phyloP scores from a whole-genome alignment of 1,284 basidiomycete genomes.

The Coniferiporia sulphurascens region DNA sequence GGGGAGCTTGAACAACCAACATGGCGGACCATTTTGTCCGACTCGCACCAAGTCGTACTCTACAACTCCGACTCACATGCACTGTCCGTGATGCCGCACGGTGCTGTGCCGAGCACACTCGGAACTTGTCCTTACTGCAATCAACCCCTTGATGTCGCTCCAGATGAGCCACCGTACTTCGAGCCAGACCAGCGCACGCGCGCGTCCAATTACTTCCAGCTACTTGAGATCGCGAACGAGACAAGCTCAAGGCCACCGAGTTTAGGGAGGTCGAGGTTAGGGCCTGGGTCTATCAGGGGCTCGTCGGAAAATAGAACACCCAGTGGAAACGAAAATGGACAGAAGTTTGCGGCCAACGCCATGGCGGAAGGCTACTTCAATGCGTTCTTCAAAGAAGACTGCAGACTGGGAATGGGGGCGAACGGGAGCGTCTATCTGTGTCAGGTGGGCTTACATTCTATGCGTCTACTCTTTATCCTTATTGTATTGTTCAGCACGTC shows the following conservation, averaged over 20 bases:
- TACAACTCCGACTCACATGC: slow-evolving; percentile 85
- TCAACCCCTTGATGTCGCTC: slow-evolving; percentile 38
- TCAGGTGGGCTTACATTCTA: slow-evolving; percentile 47
- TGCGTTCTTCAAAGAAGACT: slow-evolving; percentile 86
- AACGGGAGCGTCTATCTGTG: slow-evolving; percentile 87
- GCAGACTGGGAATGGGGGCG: slow-evolving; percentile 85
- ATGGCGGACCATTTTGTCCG: too few species aligned
- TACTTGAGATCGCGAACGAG: slow-evolving; percentile 68
- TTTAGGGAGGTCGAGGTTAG: slow-evolving; percentile 25
- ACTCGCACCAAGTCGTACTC: too few species aligned
- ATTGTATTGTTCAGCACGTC: slow-evolving; percentile 52
- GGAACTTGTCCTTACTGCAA: slow-evolving; percentile 69
- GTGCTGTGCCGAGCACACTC: slow-evolving; percentile 25
- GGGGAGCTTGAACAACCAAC: too few species aligned
- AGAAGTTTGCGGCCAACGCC: slow-evolving; percentile 51
- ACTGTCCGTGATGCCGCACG: slow-evolving; percentile 55
- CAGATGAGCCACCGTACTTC: slow-evolving; percentile 19
- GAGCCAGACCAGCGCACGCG: slow-evolving; percentile 36
- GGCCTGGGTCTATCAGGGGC: slow-evolving; percentile 3
- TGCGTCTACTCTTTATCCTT: slow-evolving; percentile 7
- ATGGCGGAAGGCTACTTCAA: slow-evolving; percentile 86
- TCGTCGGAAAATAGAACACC: slow-evolving; percentile 11
- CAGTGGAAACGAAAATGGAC: slow-evolving; percentile 20
- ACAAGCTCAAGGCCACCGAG: slow-evolving; percentile 53
- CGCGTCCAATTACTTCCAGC: slow-evolving; percentile 69